Evolutionary conservation across 2,329 filamentous ascomycete species (phyloP), one percentile per base, ranked within the genome.

Genomic region (Proliferodiscus dingleyae): DNA sequence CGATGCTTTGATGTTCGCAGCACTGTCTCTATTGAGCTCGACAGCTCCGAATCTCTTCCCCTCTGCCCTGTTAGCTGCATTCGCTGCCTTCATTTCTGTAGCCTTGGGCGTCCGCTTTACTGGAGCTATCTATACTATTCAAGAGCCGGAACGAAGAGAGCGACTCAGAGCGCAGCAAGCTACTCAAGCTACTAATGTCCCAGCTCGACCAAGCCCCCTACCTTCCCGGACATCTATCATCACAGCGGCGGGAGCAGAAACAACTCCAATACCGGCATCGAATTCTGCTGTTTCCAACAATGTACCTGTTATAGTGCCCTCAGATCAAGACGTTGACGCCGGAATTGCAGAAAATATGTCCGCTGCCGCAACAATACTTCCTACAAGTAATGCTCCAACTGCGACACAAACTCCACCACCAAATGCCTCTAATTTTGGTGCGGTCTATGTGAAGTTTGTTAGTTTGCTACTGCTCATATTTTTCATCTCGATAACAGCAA

Each of bases 311-410:
- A 80, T 83, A 22, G 67, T 83, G 16, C 79, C 81, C 1, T 80
- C 77, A 1, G 80, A 83, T 56, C 79, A 83, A 58, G 79, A 83
- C 50, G 66, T 82, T 30, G 77, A 80, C 53, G 76, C 78, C 18
- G 80, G 82, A 58, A 78, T 82, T 28, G 69, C 70, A 21, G 71
- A 72, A 26, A 64, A 62, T 53, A 60, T 50, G n/a, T 48, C 50
- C 43, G 56, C 53, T 50, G 56, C 47, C 16, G 55, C 58, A 34
- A 33, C 49, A 23, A 41, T 39, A 38, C 47, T 59, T 9, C 52
- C 57, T 37, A 56, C 53, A 24, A 56, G 58, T 19, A 63, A 57
- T 26, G 49, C 62, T 23, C 61, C 63, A 30, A 57, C 57, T 21
- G 55, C 45, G 2, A 29, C 56, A 43, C 50, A 61, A 13, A 48